These are phyloP conservation scores for Colletotrichum orchidophilum DNA, from an alignment of 2,329 filamentous ascomycete genomes.

Conservation along the genomic window DNA sequence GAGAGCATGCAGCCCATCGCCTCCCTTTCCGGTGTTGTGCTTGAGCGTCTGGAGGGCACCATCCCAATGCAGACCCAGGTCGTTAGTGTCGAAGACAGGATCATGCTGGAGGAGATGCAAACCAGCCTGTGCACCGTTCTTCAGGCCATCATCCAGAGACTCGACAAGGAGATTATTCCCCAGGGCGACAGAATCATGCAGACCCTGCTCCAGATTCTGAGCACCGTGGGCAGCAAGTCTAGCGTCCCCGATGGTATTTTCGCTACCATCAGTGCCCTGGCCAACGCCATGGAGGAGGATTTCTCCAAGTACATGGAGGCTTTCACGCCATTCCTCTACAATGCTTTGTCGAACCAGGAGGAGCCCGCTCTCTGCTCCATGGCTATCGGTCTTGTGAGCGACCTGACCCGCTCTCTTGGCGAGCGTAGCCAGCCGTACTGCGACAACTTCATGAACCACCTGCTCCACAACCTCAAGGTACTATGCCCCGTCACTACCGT, in stretches of 20 bases:
- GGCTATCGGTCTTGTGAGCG: constrained; percentile 96
- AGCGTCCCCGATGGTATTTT: constrained; percentile 95
- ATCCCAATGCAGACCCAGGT: constrained; percentile 91
- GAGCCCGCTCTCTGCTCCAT: constrained; percentile 94
- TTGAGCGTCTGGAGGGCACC: constrained; percentile 91
- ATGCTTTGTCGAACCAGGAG: constrained; percentile 93
- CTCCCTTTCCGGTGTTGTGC: constrained; percentile 84
- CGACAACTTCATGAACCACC: constrained; percentile 97
- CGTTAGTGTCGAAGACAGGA: constrained; percentile 95
- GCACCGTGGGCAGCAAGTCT: constrained; percentile 82
- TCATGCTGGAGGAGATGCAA: constrained; percentile 97
- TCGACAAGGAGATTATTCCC: constrained; percentile 90
- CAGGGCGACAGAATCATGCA: constrained; percentile 96
- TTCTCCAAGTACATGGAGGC: constrained; percentile 98
- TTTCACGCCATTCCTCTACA: constrained; percentile 92
- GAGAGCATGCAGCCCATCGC: constrained; percentile 86
- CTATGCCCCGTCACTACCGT: constrained; percentile 49
- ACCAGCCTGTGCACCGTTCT: constrained; percentile 93
- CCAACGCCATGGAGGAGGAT: constrained; percentile 89
- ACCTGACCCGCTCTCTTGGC: constrained; percentile 91
- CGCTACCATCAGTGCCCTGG: constrained; percentile 89
- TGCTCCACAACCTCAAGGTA: constrained; percentile 89
- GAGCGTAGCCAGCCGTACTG: constrained; percentile 94
- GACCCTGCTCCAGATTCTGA: constrained; percentile 82
- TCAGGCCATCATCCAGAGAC: constrained; percentile 87